A percentile compares a stretch with the other conserved stretches of the same genome.
These are phyloP conservation scores for Chlorella sorokiniana DNA, from an alignment of 139 green algal genomes.

Conservation along the genomic window DNA sequence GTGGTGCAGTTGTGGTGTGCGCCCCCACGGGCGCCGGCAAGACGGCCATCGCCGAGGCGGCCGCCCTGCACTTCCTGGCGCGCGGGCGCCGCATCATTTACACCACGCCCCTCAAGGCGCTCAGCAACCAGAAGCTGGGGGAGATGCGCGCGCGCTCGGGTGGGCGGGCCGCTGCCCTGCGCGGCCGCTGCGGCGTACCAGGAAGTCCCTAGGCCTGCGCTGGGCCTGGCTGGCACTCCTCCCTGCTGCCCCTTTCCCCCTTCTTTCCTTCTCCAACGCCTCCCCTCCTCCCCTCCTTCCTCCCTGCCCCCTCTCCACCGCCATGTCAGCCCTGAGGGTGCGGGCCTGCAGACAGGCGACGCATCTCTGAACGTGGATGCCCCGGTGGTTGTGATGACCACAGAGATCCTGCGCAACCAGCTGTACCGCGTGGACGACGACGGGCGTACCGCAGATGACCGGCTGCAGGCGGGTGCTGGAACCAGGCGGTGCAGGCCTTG, in stretches of 20 bases:
- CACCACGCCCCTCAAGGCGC: constrained; percentile 89
- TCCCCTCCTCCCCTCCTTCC: not conserved
- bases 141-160: constrained; percentile 82
- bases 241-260: too few relatives aligned
- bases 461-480: not conserved
- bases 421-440: constrained; percentile 79
- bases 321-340: constrained; percentile 35
- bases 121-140: constrained; percentile 93
- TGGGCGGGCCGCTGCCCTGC: not conserved
- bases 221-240: not conserved
- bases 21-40: constrained; percentile 97
- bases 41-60: constrained; percentile 94
- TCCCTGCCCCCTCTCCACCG: not conserved
- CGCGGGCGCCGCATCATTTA: constrained; percentile 86
- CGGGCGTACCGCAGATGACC: not conserved
- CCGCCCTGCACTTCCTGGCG: constrained; percentile 74
- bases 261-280: too few relatives aligned
- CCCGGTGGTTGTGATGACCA: constrained; percentile 93
- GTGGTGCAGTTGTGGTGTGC: constrained; percentile 83
- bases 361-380: constrained; percentile 86
- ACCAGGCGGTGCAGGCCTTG: not conserved
- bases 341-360: constrained; percentile 93
- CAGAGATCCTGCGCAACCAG: constrained; percentile 98
- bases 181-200: too few relatives aligned
- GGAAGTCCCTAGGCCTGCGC: not conserved